phyloP scores from a whole-genome alignment of 164 flowering plant genomes.

The Macadamia integrifolia region DNA sequence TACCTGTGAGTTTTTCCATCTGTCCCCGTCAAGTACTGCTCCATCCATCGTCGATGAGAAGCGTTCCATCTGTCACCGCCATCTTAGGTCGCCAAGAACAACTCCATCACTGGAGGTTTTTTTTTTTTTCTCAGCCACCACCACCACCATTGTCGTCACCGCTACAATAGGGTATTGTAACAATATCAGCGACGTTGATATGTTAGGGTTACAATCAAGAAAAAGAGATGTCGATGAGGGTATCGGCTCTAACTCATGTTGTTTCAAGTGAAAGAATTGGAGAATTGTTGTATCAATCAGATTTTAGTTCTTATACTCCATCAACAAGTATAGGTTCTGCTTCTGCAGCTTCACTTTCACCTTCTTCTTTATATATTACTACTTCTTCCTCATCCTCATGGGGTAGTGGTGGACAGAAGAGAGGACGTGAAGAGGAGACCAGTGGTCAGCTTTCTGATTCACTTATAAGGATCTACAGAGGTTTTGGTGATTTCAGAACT shows the following conservation, averaged over 20 bases:
- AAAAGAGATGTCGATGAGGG: slow-evolving; percentile 51
- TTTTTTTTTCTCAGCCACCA: neutral
- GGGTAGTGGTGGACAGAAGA: slow-evolving; percentile 31
- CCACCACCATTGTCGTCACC: neutral
- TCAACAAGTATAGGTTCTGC: slow-evolving; percentile 5
- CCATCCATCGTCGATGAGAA: too few species aligned
- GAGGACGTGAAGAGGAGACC: slow-evolving; percentile 32
- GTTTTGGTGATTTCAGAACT: slow-evolving; percentile 19
- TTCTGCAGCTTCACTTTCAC: neutral
- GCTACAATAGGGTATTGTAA: neutral
- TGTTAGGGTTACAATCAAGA: slow-evolving; percentile 20
- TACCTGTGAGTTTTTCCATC: too few species aligned
- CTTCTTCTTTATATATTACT: slow-evolving; percentile 10
- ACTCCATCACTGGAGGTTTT: too few species aligned
- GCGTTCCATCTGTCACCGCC: too few species aligned
- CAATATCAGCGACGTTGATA: slow-evolving; percentile 10
- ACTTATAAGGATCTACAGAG: slow-evolving; percentile 16
- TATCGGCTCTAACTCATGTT: slow-evolving; percentile 45
- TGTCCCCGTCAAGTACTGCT: too few species aligned
- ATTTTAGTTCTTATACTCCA: slow-evolving; percentile 5
- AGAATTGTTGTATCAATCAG: slow-evolving; percentile 1
- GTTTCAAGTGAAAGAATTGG: slow-evolving; percentile 31
- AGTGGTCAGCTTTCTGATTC: slow-evolving; percentile 20
- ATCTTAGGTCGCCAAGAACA: too few species aligned
- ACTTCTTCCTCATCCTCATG: neutral